Evolutionary conservation across 495 filamentous ascomycete species (phyloP), one percentile per base, ranked within the genome.

Genomic region (Penicillium waksmanii): DNA sequence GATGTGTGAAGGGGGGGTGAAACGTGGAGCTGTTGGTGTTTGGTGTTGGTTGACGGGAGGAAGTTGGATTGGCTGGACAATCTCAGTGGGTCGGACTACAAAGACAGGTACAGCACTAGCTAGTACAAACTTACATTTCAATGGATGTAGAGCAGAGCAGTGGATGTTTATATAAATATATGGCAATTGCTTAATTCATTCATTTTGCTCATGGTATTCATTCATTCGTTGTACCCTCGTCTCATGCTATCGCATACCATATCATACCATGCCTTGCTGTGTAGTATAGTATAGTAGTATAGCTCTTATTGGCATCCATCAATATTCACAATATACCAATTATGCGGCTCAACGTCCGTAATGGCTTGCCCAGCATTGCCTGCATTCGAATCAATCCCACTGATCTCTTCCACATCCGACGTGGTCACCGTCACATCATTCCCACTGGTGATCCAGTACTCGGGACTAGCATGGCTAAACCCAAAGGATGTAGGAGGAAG

Each of bases 391-490:
- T 61, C 61, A 12, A 75, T 53, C 25, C 80, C 69, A 19, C 71
- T 53, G 58, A 80, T 57, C 53, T 74, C 70, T 0, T 67, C 64
- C 12, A 84, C 62, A 66, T 82, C 75, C 15, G 59, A 66, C 27
- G 77, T 55, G n/a, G 77, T 78, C 27, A 80, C 75, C 2, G 68
- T 56, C 27, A 67, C 70, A 25, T 66, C 56, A 36, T 80, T 75
- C 5, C 57, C 78, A 5, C 63, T 77, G 17, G 71, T 73, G 51
- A 86, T 80, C 73, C 80, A 92, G 71, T 85, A 91, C 73, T 93
- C 90, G 0, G 89, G 88, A 48, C 78, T 84, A 6, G 82, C 76
- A 64, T 92, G 89, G 38, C 73, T 71, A 71, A 79, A 92, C 17
- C 82, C 84, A 23, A 83, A 55, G 12, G 71, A 6, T 25, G 76